These are phyloP conservation scores for Macrolepiota dolichaula DNA, from an alignment of 768 basidiomycete species.

Conservation along the genomic window DNA sequence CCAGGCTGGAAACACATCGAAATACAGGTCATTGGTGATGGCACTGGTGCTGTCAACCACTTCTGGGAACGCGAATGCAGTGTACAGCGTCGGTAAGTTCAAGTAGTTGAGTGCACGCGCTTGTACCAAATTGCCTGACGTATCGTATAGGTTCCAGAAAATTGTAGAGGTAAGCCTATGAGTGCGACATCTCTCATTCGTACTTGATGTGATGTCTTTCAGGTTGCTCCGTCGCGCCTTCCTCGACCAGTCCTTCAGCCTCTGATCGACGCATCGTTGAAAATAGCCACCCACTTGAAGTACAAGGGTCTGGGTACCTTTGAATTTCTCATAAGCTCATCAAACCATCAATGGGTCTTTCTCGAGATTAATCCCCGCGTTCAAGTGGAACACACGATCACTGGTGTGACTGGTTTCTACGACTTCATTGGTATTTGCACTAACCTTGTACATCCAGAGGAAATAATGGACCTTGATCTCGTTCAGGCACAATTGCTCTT, in stretches of 20 bases:
- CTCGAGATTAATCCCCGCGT: conserved; percentile 91
- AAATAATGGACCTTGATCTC: conserved; percentile 86
- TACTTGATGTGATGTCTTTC: neutral
- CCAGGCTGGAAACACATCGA: conserved; percentile 80
- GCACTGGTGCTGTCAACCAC: conserved; percentile 73
- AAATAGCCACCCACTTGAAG: conserved; percentile 68
- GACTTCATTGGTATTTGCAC: neutral
- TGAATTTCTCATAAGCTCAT: conserved; percentile 79
- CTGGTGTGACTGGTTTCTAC: conserved; percentile 42
- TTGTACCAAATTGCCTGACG: neutral
- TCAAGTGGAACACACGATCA: conserved; percentile 92
- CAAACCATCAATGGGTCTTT: conserved; percentile 77
- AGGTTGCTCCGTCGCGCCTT: conserved; percentile 74
- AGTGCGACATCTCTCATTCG: too few species aligned
- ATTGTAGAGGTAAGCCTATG: conserved; percentile 65
- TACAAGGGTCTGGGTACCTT: conserved; percentile 89
- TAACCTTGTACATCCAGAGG: conserved; percentile 47
- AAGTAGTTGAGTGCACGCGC: neutral
- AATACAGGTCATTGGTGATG: conserved; percentile 82
- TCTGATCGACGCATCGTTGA: conserved; percentile 72
- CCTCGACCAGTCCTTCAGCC: conserved; percentile 64
- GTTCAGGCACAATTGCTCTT: conserved; percentile 89
- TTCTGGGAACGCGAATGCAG: conserved; percentile 92
- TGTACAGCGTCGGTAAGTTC: conserved; percentile 70
- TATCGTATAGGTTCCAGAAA: conserved; percentile 56